Conservation (phyloP, 306 rosid species). For the Macrotyloma uniflorum region DNA sequence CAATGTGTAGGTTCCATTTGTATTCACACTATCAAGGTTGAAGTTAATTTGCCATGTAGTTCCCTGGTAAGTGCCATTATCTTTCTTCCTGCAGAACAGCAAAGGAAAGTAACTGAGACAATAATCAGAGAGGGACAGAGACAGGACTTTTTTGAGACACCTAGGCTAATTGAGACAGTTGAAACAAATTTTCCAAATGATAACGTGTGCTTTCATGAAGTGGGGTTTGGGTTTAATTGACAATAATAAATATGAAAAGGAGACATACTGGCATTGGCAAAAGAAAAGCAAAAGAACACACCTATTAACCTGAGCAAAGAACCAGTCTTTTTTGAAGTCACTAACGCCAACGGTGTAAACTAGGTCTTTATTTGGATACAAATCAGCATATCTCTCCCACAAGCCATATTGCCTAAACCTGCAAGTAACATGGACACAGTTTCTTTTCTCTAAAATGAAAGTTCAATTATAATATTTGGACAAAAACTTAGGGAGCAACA, state of each 20-base stretch:
- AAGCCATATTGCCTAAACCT: conserved; percentile 86
- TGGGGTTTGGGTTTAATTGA: not conserved
- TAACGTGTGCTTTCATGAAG: not conserved
- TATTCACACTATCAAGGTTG: conserved; percentile 48
- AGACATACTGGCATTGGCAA: not conserved
- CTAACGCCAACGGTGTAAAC: conserved; percentile 58
- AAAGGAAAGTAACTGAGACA: not conserved
- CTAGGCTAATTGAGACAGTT: not conserved
- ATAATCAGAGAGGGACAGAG: not conserved
- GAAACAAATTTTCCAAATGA: not conserved
- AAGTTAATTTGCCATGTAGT: conserved; percentile 82
- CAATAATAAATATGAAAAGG: not conserved
- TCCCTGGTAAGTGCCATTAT: conserved; percentile 58
- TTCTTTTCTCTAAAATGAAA: not conserved
- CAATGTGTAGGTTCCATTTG: conserved; percentile 51
- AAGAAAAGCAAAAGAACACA: conserved; percentile 13
- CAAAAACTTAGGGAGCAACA: not conserved
- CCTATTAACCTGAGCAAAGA: conserved; percentile 88
- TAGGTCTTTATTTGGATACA: conserved; percentile 66
- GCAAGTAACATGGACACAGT: conserved; percentile 9
- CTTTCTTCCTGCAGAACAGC: conserved; percentile 53
- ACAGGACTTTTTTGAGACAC: not conserved
- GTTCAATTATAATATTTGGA: not conserved
- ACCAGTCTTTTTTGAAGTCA: conserved; percentile 72
- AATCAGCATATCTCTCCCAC: conserved; percentile 80